Percentiles rank a stretch among this genome's conserved stretches.
These are phyloP conservation scores for Botrytis medusae DNA, from an alignment of 2,329 filamentous ascomycete genomes.

Conservation along the genomic window DNA sequence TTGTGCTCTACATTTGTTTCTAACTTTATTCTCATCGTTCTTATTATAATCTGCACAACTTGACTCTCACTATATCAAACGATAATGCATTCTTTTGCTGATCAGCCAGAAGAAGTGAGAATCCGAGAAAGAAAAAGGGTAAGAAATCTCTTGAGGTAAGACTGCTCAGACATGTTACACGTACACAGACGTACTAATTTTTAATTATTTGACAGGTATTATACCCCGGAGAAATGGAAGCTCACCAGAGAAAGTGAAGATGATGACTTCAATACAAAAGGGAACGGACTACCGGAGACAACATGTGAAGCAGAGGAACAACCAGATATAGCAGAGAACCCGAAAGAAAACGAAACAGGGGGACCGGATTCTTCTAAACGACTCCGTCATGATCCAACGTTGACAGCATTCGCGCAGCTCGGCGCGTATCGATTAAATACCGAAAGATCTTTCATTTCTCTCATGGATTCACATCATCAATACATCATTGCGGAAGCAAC, in stretches of 20 bases:
- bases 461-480: constrained; percentile 32
- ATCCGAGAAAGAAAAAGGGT: constrained; percentile 19
- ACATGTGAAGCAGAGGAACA: constrained; percentile 3
- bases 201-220: constrained; percentile 8
- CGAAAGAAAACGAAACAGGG: constrained; percentile 1
- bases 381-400: constrained; percentile 41
- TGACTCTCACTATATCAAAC: neutral
- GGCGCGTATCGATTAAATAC: constrained; percentile 47
- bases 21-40: neutral
- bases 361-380: constrained; percentile 16
- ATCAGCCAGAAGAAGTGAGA: constrained; percentile 4
- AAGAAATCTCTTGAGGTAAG: constrained; percentile 19
- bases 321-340: neutral
- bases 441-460: constrained; percentile 48
- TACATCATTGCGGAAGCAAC: constrained; percentile 35
- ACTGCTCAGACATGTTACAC: neutral
- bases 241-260: constrained; percentile 10
- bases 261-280: neutral
- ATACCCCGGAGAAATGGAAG: constrained; percentile 20
- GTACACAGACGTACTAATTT: too few relatives aligned
- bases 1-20: neutral
- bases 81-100: neutral
- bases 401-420: constrained; percentile 49
- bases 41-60: neutral
- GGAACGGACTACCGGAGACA: neutral